Percentiles rank a stretch among this genome's conserved stretches.
These are phyloP conservation scores for Cryptococcus sp. DNA, from an alignment of 1,284 basidiomycete genomes.

Conservation along the genomic window DNA sequence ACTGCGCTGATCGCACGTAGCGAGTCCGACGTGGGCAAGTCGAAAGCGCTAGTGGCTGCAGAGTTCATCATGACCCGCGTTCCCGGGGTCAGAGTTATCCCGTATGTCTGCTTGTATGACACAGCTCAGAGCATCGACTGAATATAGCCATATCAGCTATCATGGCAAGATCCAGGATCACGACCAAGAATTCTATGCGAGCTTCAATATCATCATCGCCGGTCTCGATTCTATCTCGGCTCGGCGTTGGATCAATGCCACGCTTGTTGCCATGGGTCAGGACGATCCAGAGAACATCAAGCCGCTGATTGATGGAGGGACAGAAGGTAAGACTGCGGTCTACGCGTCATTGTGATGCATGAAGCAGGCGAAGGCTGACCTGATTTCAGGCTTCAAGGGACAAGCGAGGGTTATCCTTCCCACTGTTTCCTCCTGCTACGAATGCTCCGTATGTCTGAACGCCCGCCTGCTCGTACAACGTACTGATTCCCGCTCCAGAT, in stretches of 20 bases:
- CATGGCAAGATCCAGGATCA: conserved; percentile 99
- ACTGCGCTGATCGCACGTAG: conserved; percentile 48
- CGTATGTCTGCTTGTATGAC: conserved; percentile 62
- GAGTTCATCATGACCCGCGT: conserved; percentile 95
- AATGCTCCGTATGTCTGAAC: conserved; percentile 67
- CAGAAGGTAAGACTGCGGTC: conserved; percentile 74
- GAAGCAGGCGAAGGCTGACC: conserved; percentile 1
- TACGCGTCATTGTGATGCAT: not conserved
- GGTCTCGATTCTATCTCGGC: conserved; percentile 98
- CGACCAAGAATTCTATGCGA: conserved; percentile 91
- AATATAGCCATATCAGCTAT: conserved; percentile 62
- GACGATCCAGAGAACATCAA: conserved; percentile 91
- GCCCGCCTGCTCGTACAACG: not conserved
- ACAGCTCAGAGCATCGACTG: not conserved
- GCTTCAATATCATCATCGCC: conserved; percentile 95
- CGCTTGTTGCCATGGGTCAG: conserved; percentile 86
- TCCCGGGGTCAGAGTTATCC: conserved; percentile 88
- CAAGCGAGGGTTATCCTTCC: conserved; percentile 97
- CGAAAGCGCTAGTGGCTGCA: conserved; percentile 92
- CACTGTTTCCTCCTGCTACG: conserved; percentile 93
- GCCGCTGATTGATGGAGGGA: conserved; percentile 98
- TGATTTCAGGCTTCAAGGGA: conserved; percentile 83
- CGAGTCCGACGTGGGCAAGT: conserved; percentile 78
- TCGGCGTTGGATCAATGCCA: conserved; percentile 98
- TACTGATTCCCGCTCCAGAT: conserved; percentile 54